Conservation (phyloP, 2,329 filamentous ascomycete genomes). For the Cladosporium sp. region DNA sequence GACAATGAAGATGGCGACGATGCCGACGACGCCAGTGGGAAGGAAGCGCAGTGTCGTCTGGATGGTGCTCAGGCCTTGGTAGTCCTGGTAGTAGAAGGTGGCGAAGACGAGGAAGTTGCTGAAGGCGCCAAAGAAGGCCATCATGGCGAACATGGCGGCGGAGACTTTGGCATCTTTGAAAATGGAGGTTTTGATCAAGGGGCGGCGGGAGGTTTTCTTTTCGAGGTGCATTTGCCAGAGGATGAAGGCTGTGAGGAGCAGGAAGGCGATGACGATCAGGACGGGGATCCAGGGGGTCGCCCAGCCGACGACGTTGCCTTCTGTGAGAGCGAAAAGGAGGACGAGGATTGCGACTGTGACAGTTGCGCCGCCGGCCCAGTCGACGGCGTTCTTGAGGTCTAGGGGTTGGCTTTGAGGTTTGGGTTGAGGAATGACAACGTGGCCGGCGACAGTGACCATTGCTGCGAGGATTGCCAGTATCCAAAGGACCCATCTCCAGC, state of each 20-base stretch:
- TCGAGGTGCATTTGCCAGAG: constrained; percentile 58
- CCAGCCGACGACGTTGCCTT: constrained; percentile 67
- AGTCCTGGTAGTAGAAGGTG: constrained; percentile 65
- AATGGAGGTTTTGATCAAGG: constrained; percentile 61
- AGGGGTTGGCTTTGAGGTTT: constrained; percentile 21
- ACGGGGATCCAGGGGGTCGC: constrained; percentile 54
- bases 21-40: constrained; percentile 56
- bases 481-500: constrained; percentile 64
- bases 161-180: constrained; percentile 56
- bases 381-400: constrained; percentile 45
- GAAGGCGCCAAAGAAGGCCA: constrained; percentile 60
- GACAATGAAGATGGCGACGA: constrained; percentile 51
- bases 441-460: constrained; percentile 50
- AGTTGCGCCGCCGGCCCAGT: constrained; percentile 61
- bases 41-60: constrained; percentile 64
- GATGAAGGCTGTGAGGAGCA: constrained; percentile 52
- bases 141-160: constrained; percentile 59
- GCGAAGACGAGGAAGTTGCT: constrained; percentile 62
- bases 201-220: constrained; percentile 42
- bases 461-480: constrained; percentile 55
- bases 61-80: constrained; percentile 54
- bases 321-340: constrained; percentile 60
- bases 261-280: constrained; percentile 52
- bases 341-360: constrained; percentile 58
- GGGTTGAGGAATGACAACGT: constrained; percentile 55